Base-by-base conservation (phyloP, 768 basidiomycete species). In the Boletus eberwhitei region DNA sequence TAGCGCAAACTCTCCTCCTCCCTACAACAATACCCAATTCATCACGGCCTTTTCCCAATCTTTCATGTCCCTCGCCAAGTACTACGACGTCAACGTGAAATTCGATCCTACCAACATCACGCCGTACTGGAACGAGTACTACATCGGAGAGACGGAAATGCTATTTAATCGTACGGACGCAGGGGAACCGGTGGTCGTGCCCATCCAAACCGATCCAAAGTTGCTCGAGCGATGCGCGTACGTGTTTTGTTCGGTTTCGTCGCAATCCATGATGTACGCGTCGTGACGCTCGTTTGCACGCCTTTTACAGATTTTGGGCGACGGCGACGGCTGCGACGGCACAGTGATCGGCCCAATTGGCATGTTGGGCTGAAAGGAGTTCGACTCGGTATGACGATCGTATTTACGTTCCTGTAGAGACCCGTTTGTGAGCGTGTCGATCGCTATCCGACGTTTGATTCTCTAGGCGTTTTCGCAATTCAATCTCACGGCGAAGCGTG, bases 1-100 rank as follows among this genome's bases (percentile, higher is more conserved):
- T 34, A 60, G 62, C 21, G 14, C 48, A 8, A 47, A 29, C 8
- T 1, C 4, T 11, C 37, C 39, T 7, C 61, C 59, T 57, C 38
- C 64, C 0, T 59, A 70, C 32, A 68, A 74, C 16, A 48, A 60
- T 34, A 4, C 71, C 0, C 62, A 63, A 8, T 71, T 74, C 60
- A 55, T 64, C 40, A 56, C 58, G 0, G 63, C 70, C 0, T 74
- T 73, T 47, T 53, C 57, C 2, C 51, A 67, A 22, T 57, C 61
- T 1, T 71, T 73, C 52, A 57, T 69, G 42, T 60, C 67, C 4
- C 35, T 66, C 22, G 60, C 50, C 9, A 64, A 46, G 44, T 53
- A 53, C 47, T 37, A 63, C 29, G 62, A 73, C 48, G 58, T 63
- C 40, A 67, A 70, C 48, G 16, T 2, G 1, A 65, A 57, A 26